Percentiles rank a stretch among this genome's conserved stretches.
Evolutionary conservation across 1,284 basidiomycete genomes (phyloP).

Genomic region (Tranzscheliella williamsii): DNA sequence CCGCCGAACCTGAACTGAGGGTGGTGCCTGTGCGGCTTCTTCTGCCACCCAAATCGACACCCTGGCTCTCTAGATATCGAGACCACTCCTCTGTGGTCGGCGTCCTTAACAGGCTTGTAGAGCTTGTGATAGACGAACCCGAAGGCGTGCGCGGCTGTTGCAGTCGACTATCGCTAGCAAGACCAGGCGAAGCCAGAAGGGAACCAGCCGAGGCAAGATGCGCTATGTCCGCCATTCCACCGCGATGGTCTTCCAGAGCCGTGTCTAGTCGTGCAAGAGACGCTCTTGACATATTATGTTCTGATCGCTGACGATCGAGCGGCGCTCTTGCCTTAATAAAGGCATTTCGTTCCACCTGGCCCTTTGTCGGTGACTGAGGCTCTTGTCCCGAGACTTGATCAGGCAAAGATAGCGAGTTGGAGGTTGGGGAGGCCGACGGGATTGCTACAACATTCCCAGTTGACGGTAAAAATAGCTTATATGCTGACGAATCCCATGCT

Average conservation of each 20-base stretch:
- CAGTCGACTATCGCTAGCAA: constrained; percentile 2
- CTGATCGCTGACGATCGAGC: constrained; percentile 15
- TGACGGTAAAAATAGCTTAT: no score
- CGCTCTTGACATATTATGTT: constrained; percentile 14
- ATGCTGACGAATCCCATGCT: not conserved
- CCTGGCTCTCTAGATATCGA: constrained; percentile 48
- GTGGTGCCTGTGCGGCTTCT: constrained; percentile 23
- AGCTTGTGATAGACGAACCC: constrained; percentile 9
- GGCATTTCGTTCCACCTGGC: no score
- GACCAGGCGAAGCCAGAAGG: constrained; percentile 1
- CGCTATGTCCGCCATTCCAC: not conserved
- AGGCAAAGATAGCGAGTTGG: no score
- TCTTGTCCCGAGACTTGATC: no score
- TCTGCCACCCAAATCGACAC: constrained; percentile 25
- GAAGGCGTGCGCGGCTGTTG: constrained; percentile 17
- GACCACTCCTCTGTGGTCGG: constrained; percentile 57
- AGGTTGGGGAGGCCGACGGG: no score
- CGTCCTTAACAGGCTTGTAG: constrained; percentile 38
- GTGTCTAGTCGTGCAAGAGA: constrained; percentile 20
- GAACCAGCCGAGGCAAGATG: constrained; percentile 9
- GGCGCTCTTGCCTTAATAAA: no score
- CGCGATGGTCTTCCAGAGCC: constrained; percentile 6
- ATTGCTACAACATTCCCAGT: no score
- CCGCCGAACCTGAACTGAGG: constrained; percentile 26
- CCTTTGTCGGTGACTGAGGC: no score